Conservation (phyloP, 1,139 yeast genomes). For the Cylindricascospora bacillispora region DNA sequence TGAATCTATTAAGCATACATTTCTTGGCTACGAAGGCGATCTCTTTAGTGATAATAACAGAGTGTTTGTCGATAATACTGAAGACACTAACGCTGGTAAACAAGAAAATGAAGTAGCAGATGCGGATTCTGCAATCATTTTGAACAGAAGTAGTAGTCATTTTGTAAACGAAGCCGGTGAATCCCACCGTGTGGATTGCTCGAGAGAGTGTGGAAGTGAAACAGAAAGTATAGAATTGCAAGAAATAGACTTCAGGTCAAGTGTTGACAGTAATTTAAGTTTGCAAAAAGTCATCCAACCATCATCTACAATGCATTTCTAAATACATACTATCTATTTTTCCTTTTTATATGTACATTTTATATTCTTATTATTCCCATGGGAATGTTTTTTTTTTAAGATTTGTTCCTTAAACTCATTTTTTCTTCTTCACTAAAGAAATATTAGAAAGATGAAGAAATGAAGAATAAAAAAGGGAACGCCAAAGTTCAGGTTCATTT, state of each 20-base stretch:
- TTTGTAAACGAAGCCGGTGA: neutral
- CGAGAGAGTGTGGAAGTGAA: too few species aligned
- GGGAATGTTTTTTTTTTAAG: too few species aligned
- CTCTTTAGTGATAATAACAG: constrained; percentile 3
- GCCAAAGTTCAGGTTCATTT: too few species aligned
- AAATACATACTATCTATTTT: too few species aligned
- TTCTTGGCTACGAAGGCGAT: constrained; percentile 8
- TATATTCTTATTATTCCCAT: too few species aligned
- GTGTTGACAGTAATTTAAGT: constrained; percentile 10
- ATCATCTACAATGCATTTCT: constrained; percentile 18
- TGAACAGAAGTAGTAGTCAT: neutral
- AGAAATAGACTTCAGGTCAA: constrained; percentile 12
- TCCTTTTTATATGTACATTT: too few species aligned
- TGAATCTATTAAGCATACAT: constrained; percentile 7
- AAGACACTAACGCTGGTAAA: neutral
- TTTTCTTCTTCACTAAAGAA: too few species aligned
- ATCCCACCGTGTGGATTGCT: constrained; percentile 1
- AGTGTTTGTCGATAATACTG: neutral
- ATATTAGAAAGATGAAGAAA: too few species aligned
- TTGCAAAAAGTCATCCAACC: constrained; percentile 13
- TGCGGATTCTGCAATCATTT: neutral
- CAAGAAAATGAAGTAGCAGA: neutral
- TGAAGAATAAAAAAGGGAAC: too few species aligned
- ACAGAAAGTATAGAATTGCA: constrained; percentile 15
- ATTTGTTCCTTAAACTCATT: too few species aligned